Evolutionary conservation across 2,329 filamentous ascomycete genomes (phyloP).

Genomic region (Trichophyton schoenleinii): DNA sequence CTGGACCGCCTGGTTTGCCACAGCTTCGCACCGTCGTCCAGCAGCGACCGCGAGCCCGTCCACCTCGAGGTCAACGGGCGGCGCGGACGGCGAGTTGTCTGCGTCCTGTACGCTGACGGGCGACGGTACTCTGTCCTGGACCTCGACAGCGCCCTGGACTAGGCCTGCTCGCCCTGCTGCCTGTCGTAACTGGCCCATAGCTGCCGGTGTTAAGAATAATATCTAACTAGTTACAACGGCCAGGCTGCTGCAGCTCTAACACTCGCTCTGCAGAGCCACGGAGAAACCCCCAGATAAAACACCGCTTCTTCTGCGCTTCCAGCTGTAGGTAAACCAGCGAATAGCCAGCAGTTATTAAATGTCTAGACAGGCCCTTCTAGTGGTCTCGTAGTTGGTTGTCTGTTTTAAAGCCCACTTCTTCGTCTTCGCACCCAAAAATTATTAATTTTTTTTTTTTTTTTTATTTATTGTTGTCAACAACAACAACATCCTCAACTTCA

Average conservation of each 20-base stretch:
- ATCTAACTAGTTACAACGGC: too few relatives aligned
- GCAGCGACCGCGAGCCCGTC: slow-evolving; percentile 36
- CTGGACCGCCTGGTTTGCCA: slow-evolving; percentile 30
- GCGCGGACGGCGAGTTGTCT: slow-evolving; percentile 40
- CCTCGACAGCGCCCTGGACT: slow-evolving; percentile 33
- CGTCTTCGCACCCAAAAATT: background rate
- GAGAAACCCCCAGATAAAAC: too few relatives aligned
- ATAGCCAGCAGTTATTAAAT: too few relatives aligned
- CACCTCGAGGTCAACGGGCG: slow-evolving; percentile 45
- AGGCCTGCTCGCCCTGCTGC: background rate
- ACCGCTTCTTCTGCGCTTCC: too few relatives aligned
- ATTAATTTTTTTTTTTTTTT: background rate
- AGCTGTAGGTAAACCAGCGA: too few relatives aligned
- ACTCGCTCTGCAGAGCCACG: too few relatives aligned
- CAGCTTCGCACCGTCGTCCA: slow-evolving; percentile 28
- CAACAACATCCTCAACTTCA: background rate
- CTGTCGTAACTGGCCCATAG: too few relatives aligned
- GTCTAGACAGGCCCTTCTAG: too few relatives aligned
- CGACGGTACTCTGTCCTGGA: slow-evolving; percentile 46
- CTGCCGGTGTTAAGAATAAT: too few relatives aligned
- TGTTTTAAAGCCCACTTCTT: background rate
- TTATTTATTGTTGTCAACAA: background rate
- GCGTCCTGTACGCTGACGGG: slow-evolving; percentile 43
- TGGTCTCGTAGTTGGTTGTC: too few relatives aligned
- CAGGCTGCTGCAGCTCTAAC: too few relatives aligned